Evolutionary conservation across 345 rosid genomes (phyloP), one percentile per base, ranked within the genome.

Genomic region (Populus euphratica): DNA sequence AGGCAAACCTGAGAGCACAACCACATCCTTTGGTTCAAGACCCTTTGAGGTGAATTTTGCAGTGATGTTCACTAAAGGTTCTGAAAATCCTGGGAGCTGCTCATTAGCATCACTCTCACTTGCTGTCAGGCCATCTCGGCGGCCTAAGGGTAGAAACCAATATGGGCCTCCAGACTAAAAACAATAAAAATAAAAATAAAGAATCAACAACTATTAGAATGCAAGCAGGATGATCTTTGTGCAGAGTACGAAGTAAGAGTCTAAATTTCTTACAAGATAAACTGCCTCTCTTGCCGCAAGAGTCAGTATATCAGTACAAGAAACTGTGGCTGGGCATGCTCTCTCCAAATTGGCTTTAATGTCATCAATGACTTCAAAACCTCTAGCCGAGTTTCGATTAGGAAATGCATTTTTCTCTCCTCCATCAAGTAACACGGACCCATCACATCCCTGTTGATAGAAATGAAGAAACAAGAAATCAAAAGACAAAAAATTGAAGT

Each of bases 221-320:
- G 25, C 66, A 41, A 39, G 25, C 20, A 36, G 33, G 43, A 43
- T 21, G 39, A 31, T 14, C 25, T 31, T 7, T 25, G 7, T 35
- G 0, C 7, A 11, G 47, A 16, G 8, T 56, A 6, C 39, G 56
- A 18, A 20, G 47, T 43, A 11, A 14, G n/a, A 7, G n/a, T 1
- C 47, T 6, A 8, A 31, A 9, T 31, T 70, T 29, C 86, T 76
- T 82, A 91, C 94, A 31, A 88, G 68, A 72, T 0, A 72, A 72
- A 88, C 90, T 52, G 93, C 88, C 8, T 89, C 91, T 67, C 91
- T 85, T 33, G 93, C 87, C 11, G 89, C 93, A 38, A 89, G 89
- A 76, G 90, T 77, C 21, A 91, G 67, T 66, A 88, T 84, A 80
- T 91, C 95, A 36, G 93, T 17, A 77, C 95, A 91, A 39, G 95